Conservation (phyloP, 495 filamentous ascomycete species). For the Penicillium chermesinum region DNA sequence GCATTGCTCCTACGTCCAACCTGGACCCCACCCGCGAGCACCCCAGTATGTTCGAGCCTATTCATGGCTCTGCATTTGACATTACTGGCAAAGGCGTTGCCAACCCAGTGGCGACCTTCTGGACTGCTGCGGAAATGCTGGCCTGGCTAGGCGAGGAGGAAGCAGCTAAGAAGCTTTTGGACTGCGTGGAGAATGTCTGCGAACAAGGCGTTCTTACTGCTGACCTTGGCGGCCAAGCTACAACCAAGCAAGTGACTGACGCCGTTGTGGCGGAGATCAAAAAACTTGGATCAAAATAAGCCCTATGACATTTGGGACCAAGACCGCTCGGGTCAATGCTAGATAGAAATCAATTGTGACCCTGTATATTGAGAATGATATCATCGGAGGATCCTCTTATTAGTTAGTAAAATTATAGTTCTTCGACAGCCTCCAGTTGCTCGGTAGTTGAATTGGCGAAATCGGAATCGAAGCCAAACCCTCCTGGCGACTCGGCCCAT, state of each 20-base stretch:
- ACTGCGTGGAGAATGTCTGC: constrained; percentile 55
- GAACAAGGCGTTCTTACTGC: constrained; percentile 54
- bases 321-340: no score
- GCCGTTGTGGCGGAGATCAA: constrained; percentile 56
- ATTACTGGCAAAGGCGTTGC: constrained; percentile 68
- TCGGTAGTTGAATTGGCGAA: neutral
- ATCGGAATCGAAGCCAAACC: neutral
- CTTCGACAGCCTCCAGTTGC: no score
- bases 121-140: constrained; percentile 66
- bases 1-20: constrained; percentile 58
- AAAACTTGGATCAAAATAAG: constrained; percentile 21
- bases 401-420: no score
- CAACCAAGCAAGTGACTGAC: constrained; percentile 56
- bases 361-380: no score
- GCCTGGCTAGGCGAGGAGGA: constrained; percentile 56
- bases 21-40: constrained; percentile 56
- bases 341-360: no score
- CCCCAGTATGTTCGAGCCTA: constrained; percentile 65
- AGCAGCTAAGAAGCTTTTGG: constrained; percentile 52
- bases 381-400: no score
- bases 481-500: constrained; percentile 15
- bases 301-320: no score
- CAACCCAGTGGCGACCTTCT: constrained; percentile 67
- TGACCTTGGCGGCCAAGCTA: constrained; percentile 53
- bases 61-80: constrained; percentile 65